Percentiles rank a stretch among this genome's conserved stretches.
Evolutionary conservation across 164 flowering plant genomes (phyloP).

Genomic region (Tetrastigma voinierianum): DNA sequence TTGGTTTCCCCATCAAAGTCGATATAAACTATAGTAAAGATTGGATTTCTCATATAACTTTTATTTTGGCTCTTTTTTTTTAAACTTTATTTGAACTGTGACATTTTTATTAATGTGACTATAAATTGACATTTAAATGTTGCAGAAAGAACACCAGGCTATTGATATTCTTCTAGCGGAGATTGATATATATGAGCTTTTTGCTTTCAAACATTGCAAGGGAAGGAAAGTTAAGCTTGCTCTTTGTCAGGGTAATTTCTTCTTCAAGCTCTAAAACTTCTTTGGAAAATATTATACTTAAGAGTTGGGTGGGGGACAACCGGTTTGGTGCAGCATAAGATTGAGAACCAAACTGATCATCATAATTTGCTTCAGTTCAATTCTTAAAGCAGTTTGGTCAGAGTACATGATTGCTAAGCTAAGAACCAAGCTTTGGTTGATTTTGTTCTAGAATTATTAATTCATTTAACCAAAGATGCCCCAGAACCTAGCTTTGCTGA

Average conservation of each 20-base stretch:
- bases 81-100: background rate
- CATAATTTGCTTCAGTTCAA: no score
- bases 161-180: constrained; percentile 94
- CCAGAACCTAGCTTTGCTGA: no score
- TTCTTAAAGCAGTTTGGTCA: no score
- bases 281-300: no score
- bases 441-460: no score
- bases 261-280: background rate
- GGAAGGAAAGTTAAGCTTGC: constrained; percentile 91
- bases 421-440: no score
- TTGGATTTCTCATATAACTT: background rate
- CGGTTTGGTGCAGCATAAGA: no score
- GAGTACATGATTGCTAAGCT: no score
- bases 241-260: constrained; percentile 80
- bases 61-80: background rate
- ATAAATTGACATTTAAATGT: constrained; percentile 14
- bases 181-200: constrained; percentile 95
- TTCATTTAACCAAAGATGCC: no score
- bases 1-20: background rate
- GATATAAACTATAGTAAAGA: no score
- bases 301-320: no score
- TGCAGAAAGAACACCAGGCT: constrained; percentile 93
- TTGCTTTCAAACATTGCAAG: constrained; percentile 92
- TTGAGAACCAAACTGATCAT: no score
- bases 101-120: background rate